Base-by-base conservation (phyloP, 2,329 filamentous ascomycete genomes). In the Macrophomina phaseolina region DNA sequence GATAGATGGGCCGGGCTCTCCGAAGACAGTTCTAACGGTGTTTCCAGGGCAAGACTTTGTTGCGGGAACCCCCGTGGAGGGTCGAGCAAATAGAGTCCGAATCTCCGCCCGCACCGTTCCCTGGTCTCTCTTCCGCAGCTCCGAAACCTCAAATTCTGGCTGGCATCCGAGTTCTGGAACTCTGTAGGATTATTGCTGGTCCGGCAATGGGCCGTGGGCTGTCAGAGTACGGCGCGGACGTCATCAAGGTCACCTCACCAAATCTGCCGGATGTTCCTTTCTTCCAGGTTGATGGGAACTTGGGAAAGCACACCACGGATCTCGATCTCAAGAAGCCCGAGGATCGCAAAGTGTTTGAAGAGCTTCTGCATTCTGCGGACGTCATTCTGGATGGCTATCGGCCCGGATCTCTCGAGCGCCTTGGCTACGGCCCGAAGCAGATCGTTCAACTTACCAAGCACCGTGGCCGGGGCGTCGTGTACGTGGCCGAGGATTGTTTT, bases 181-280 rank as follows among this genome's bases (percentile, higher is more conserved):
- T 93, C 36, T 91, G 90, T 73, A 87, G 90, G 48, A 89, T 93
- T 72, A 92, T 93, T 69, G 91, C 91, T 3, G 90, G 90, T 0
- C 90, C 90, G n/a, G 87, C 89, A 4, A 88, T 93, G 70, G 87
- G 87, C 3, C 86, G 90, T 36, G 88, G 88, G 1, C 83, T 93
- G 0, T 90, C 89, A n/a, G 90, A 91, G 69, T 90, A 92, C 73
- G 91, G 91, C 2, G 91, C 91, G 7, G 86, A 89, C 64, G 90
- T 93, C 0, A 83, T 93, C 70, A 91, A 92, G 71, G 83, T 93
- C 53, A 92, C 90, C 2, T 87, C 87, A 7, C 85, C 88, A 0
- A 81, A 86, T 53, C 81, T 93, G n/a, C 86, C 87, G 4, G 90
- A 92, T 68, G 87, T 92, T 1, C 88, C 89, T 0, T 90, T 90